These are phyloP conservation scores for Alternaria hordeiaustralica DNA, from an alignment of 2,329 filamentous ascomycete genomes.

Conservation along the genomic window DNA sequence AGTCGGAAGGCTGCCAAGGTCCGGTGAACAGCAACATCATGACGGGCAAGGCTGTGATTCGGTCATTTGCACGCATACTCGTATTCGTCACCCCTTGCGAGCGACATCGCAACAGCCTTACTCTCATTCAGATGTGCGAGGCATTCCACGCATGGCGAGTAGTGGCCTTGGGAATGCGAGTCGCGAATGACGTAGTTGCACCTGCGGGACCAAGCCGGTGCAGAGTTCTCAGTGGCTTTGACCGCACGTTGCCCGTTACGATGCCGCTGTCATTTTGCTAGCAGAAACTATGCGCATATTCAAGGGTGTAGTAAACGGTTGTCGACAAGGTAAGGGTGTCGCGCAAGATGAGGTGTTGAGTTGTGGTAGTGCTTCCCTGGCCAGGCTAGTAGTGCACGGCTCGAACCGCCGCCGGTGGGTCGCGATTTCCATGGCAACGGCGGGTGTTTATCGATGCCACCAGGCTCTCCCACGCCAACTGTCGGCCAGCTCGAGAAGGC, in stretches of 20 bases:
- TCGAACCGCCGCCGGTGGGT: constrained; percentile 15
- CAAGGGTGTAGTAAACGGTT: not conserved
- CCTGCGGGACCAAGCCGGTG: not conserved
- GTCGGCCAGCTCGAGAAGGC: constrained; percentile 8
- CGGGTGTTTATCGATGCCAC: constrained; percentile 28
- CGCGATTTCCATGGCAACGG: constrained; percentile 21
- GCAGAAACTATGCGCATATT: not conserved
- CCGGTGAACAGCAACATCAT: constrained; percentile 16
- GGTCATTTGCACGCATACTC: not conserved
- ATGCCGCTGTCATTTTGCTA: not conserved
- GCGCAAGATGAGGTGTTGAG: constrained; percentile 11
- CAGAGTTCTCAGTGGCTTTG: not conserved
- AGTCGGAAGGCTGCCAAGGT: constrained; percentile 11
- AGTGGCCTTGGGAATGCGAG: not conserved
- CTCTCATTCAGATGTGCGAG: not conserved
- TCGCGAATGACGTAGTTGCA: constrained; percentile 5
- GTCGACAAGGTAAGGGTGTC: constrained; percentile 14
- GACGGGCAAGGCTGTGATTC: not conserved
- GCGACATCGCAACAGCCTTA: not conserved
- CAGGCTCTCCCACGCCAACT: constrained; percentile 7
- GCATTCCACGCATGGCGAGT: not conserved
- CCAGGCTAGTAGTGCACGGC: constrained; percentile 19
- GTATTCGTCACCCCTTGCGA: not conserved
- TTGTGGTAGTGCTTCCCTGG: constrained; percentile 3
- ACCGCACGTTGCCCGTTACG: constrained; percentile 8